phyloP scores from a whole-genome alignment of 805 yeast species.

The Cyberlindnera petersonii region DNA sequence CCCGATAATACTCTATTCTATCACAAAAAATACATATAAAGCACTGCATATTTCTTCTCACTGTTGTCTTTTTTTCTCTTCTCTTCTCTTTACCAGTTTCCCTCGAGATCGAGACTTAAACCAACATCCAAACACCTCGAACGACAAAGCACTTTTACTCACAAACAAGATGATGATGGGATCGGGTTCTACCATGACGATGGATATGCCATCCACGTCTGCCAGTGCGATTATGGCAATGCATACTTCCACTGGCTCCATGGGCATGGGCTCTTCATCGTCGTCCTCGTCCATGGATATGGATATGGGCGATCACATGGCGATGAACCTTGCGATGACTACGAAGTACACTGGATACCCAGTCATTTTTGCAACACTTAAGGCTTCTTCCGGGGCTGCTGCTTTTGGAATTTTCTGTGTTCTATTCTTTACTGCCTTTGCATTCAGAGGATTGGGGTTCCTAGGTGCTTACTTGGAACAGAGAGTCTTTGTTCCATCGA shows the following conservation, averaged over 20 bases:
- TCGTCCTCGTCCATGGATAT: constrained; percentile 8
- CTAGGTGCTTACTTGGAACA: constrained; percentile 62
- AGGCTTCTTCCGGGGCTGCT: constrained; percentile 51
- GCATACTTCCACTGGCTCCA: neutral
- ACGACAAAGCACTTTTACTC: no score
- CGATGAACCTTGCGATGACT: constrained; percentile 59
- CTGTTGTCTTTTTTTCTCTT: neutral
- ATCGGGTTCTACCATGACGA: constrained; percentile 20
- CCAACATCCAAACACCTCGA: constrained; percentile 2
- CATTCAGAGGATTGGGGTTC: constrained; percentile 57
- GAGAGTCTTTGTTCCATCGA: constrained; percentile 38
- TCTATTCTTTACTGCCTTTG: constrained; percentile 54
- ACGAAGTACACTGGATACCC: constrained; percentile 50
- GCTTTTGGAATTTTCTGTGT: constrained; percentile 74
- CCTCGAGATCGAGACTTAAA: neutral
- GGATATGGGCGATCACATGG: constrained; percentile 11
- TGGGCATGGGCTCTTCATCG: constrained; percentile 1
- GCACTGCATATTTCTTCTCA: neutral
- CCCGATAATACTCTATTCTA: no score
- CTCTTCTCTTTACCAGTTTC: neutral
- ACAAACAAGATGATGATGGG: constrained; percentile 29
- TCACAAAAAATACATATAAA: neutral
- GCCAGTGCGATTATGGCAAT: constrained; percentile 9
- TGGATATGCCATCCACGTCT: constrained; percentile 15
- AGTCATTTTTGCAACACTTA: constrained; percentile 53